Percentiles rank a stretch among this genome's conserved stretches.
Evolutionary conservation across 192 early-diverging fungal species (phyloP).

Genomic region (Coemansia sp.): DNA sequence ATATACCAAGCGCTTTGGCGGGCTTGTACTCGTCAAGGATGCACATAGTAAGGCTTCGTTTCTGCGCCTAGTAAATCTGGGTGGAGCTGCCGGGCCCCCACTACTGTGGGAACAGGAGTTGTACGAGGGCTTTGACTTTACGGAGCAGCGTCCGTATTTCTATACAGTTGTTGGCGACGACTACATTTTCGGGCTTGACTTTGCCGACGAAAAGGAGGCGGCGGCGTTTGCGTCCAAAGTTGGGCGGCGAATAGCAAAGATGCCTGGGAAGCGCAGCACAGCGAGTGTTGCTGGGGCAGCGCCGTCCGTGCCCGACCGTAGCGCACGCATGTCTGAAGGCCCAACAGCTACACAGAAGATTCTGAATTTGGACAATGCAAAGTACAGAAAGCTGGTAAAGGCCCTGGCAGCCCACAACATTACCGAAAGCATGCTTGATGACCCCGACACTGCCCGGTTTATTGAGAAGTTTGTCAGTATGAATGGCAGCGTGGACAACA

Average conservation of each 20-base stretch:
- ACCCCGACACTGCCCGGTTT: constrained; percentile 66
- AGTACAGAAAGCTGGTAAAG: constrained; percentile 71
- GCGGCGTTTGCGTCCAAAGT: constrained; percentile 66
- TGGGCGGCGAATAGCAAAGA: constrained; percentile 19
- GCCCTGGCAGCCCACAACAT: constrained; percentile 68
- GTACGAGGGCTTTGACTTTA: constrained; percentile 70
- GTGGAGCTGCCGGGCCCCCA: constrained; percentile 48
- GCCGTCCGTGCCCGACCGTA: constrained; percentile 4
- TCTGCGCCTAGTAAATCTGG: constrained; percentile 69
- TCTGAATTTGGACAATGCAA: constrained; percentile 66
- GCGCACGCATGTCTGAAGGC: constrained; percentile 8
- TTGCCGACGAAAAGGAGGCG: constrained; percentile 68
- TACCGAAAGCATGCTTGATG: constrained; percentile 61
- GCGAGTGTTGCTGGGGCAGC: constrained; percentile 15
- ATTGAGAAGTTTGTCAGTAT: constrained; percentile 68
- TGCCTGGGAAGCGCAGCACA: constrained; percentile 18
- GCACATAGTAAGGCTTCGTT: constrained; percentile 65
- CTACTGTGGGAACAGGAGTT: constrained; percentile 82
- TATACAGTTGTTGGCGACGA: constrained; percentile 71
- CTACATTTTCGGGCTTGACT: constrained; percentile 69
- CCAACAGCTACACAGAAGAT: constrained; percentile 65
- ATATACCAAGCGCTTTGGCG: constrained; percentile 70
- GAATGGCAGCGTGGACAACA: constrained; percentile 60
- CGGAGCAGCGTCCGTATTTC: constrained; percentile 64
- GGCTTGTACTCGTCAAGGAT: constrained; percentile 66